These are phyloP conservation scores for Ophiostoma montium DNA, from an alignment of 2,329 filamentous ascomycete genomes.

Conservation along the genomic window DNA sequence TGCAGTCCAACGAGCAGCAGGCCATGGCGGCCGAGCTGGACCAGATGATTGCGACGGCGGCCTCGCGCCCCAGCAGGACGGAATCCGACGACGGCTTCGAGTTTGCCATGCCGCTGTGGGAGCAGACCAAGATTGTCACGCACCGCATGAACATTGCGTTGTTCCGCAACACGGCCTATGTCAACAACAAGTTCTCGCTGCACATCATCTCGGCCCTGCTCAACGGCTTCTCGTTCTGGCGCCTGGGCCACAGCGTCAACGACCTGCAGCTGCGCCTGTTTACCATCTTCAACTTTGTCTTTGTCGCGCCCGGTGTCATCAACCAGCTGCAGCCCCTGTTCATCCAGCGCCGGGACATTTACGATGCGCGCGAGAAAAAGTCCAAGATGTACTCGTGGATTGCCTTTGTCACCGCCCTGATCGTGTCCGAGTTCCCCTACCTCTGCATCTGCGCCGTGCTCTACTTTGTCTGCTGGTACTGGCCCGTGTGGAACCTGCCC, in stretches of 20 bases:
- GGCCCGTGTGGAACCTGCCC: conserved; percentile 27
- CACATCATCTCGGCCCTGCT: conserved; percentile 44
- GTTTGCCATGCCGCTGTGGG: conserved; percentile 54
- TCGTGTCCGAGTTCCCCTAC: conserved; percentile 54
- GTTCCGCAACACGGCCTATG: conserved; percentile 33
- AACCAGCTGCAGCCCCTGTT: conserved; percentile 61
- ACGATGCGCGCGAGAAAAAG: conserved; percentile 56
- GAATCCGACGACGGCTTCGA: conserved; percentile 24
- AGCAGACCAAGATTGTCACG: conserved; percentile 46
- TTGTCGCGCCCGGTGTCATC: conserved; percentile 51
- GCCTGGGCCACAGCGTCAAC: conserved; percentile 38
- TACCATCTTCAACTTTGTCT: conserved; percentile 54
- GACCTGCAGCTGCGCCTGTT: conserved; percentile 62
- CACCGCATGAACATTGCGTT: conserved; percentile 9
- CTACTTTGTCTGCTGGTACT: conserved; percentile 38
- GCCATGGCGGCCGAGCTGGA: conserved; percentile 42
- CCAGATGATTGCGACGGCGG: conserved; percentile 33
- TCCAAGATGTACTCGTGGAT: conserved; percentile 58
- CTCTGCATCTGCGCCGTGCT: conserved; percentile 41
- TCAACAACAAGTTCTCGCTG: conserved; percentile 50
- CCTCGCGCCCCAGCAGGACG: neutral
- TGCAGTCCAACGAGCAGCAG: conserved; percentile 19
- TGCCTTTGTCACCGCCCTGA: conserved; percentile 51
- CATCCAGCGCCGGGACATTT: conserved; percentile 50
- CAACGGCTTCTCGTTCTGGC: conserved; percentile 50